These are phyloP conservation scores for Austroboletus novae-zelandiae DNA, from an alignment of 1,284 basidiomycete species.

Conservation along the genomic window DNA sequence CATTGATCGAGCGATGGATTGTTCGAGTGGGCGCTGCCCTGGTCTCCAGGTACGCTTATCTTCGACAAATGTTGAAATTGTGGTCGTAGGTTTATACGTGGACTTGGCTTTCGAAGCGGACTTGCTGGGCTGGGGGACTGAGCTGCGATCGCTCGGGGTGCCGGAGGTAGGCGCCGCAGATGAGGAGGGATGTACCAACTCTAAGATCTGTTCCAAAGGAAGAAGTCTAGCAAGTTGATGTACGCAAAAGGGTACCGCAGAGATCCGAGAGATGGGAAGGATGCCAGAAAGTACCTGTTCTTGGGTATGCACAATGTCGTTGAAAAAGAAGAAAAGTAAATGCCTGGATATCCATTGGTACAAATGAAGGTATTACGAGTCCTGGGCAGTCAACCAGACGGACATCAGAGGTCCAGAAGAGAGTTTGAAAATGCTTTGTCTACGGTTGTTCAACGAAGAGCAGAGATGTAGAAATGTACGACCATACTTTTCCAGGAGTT, in stretches of 20 bases:
- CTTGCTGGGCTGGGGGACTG: background rate
- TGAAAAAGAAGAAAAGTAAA: conserved; percentile 23
- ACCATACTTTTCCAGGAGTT: conserved; percentile 82
- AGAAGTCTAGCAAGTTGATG: conserved; percentile 67
- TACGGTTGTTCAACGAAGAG: conserved; percentile 28
- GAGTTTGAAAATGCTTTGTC: conserved; percentile 94
- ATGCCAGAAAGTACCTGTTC: conserved; percentile 71
- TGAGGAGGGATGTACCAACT: conserved; percentile 51
- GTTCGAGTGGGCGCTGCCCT: conserved; percentile 39
- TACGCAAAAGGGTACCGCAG: conserved; percentile 76
- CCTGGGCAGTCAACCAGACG: conserved; percentile 86
- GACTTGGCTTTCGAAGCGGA: background rate
- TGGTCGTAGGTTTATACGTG: background rate
- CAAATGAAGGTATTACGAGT: conserved; percentile 76
- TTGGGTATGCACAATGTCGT: background rate
- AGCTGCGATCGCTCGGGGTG: background rate
- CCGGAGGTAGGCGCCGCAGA: conserved; percentile 25
- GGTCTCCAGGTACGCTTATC: conserved; percentile 75
- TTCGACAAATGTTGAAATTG: conserved; percentile 23
- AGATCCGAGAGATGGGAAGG: conserved; percentile 86
- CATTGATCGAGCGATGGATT: conserved; percentile 16
- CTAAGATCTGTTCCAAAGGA: conserved; percentile 74
- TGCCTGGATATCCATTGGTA: conserved; percentile 80
- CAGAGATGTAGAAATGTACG: background rate
- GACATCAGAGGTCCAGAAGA: conserved; percentile 81